Conservation (phyloP, 305 asterid genomes). For the Lippia alba region DNA sequence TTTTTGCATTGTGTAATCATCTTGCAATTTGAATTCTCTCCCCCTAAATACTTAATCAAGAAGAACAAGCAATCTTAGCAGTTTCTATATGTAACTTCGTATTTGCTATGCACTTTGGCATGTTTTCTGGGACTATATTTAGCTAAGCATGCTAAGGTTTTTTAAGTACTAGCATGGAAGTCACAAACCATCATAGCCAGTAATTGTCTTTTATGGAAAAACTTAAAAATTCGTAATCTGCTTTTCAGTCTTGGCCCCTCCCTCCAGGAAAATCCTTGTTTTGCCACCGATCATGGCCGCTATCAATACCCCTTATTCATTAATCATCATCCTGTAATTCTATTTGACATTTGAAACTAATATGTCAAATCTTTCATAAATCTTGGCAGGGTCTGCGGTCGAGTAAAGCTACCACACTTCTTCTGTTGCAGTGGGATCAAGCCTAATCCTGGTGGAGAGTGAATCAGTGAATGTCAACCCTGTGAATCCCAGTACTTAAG, state of each 20-base stretch:
- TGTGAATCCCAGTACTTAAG: not conserved
- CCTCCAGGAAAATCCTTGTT: too few relatives aligned
- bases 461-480: not conserved
- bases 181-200: too few relatives aligned
- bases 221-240: too few relatives aligned
- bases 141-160: not conserved
- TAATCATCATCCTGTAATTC: not conserved
- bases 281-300: too few relatives aligned
- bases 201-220: too few relatives aligned
- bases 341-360: not conserved
- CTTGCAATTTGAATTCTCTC: too few relatives aligned
- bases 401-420: slow-evolving; percentile 88
- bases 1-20: too few relatives aligned
- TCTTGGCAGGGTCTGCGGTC: slow-evolving; percentile 75
- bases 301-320: too few relatives aligned
- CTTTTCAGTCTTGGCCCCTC: too few relatives aligned
- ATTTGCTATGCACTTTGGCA: not conserved
- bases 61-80: too few relatives aligned
- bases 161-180: too few relatives aligned
- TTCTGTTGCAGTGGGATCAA: slow-evolving; percentile 87
- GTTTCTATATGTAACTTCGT: not conserved
- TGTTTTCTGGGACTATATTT: not conserved
- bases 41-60: too few relatives aligned
- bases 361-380: not conserved
- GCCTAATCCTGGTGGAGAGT: slow-evolving; percentile 53